phyloP scores from a whole-genome alignment of 2,329 filamentous ascomycete species.

The Xylariales sp. region DNA sequence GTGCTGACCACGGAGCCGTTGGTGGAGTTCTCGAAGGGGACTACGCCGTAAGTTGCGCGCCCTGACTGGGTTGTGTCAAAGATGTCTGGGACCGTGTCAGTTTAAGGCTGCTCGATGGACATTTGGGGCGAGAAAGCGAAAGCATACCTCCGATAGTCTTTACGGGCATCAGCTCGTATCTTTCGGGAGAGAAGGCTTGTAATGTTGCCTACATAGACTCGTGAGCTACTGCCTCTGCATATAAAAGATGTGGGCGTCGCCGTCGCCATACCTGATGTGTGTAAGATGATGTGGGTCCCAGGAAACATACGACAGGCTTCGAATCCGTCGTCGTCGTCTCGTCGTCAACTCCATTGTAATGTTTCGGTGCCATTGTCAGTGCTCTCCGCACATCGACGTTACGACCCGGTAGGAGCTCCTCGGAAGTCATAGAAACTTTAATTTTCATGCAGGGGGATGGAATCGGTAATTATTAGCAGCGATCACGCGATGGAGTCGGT shows the following conservation, averaged over 20 bases:
- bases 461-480: no score
- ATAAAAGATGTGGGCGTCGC: no score
- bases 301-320: constrained; percentile 42
- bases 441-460: no score
- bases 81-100: constrained; percentile 69
- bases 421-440: no score
- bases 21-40: constrained; percentile 94
- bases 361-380: not conserved
- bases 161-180: constrained; percentile 46
- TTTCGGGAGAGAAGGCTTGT: constrained; percentile 42
- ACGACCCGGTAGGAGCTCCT: no score
- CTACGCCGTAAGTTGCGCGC: constrained; percentile 65
- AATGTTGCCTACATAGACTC: constrained; percentile 34
- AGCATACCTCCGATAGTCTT: constrained; percentile 42
- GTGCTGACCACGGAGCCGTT: constrained; percentile 91
- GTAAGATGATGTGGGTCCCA: constrained; percentile 46
- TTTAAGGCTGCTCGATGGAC: no score
- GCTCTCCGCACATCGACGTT: no score
- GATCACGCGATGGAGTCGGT: no score
- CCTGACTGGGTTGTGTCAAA: constrained; percentile 72
- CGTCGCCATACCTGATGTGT: constrained; percentile 43
- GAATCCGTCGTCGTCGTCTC: not conserved
- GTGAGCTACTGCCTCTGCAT: no score
- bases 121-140: constrained; percentile 7
- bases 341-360: not conserved